Evolutionary conservation across 2,329 filamentous ascomycete species (phyloP).

Genomic region (Dothiorella sarmentorum): DNA sequence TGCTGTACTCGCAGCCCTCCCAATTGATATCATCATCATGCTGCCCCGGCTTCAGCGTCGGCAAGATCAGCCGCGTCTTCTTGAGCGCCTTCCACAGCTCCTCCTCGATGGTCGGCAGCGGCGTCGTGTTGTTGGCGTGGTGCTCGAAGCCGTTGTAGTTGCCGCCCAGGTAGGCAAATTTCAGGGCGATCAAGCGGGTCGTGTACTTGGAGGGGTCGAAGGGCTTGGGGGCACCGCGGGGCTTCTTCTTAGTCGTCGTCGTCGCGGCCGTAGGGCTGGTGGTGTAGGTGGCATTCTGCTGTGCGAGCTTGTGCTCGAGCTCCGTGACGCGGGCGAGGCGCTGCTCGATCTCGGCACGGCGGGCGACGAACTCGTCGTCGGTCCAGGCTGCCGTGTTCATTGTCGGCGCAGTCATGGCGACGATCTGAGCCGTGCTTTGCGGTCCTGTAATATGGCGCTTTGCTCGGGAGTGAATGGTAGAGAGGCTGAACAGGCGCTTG

Average conservation of each 20-base stretch:
- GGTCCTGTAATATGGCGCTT: slow-evolving; percentile 5
- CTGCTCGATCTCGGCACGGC: slow-evolving; percentile 40
- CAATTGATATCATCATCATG: slow-evolving; percentile 59
- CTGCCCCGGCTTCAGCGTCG: slow-evolving; percentile 39
- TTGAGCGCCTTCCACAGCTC: slow-evolving; percentile 88
- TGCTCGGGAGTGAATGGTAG: neutral
- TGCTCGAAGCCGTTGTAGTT: slow-evolving; percentile 93
- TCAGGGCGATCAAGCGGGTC: slow-evolving; percentile 82
- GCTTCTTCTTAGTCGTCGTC: slow-evolving; percentile 21
- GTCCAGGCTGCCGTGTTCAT: slow-evolving; percentile 15
- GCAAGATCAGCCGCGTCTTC: slow-evolving; percentile 77
- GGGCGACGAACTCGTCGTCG: slow-evolving; percentile 16
- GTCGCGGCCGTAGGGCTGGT: slow-evolving; percentile 10
- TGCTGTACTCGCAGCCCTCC: slow-evolving; percentile 84
- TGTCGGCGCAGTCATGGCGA: neutral
- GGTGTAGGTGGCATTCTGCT: slow-evolving; percentile 40
- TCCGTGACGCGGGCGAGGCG: slow-evolving; percentile 65
- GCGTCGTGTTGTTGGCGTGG: slow-evolving; percentile 64
- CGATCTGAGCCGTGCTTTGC: slow-evolving; percentile 6
- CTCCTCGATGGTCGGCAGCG: slow-evolving; percentile 82
- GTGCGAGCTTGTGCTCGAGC: slow-evolving; percentile 63
- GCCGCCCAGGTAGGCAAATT: slow-evolving; percentile 89
- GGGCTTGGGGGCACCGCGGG: slow-evolving; percentile 41
- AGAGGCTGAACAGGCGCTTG: slow-evolving; percentile 13
- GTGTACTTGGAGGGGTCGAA: slow-evolving; percentile 80